Evolutionary conservation across 352 stramenopile genomes (phyloP).

Genomic region (Globisporangium echinulatum): DNA sequence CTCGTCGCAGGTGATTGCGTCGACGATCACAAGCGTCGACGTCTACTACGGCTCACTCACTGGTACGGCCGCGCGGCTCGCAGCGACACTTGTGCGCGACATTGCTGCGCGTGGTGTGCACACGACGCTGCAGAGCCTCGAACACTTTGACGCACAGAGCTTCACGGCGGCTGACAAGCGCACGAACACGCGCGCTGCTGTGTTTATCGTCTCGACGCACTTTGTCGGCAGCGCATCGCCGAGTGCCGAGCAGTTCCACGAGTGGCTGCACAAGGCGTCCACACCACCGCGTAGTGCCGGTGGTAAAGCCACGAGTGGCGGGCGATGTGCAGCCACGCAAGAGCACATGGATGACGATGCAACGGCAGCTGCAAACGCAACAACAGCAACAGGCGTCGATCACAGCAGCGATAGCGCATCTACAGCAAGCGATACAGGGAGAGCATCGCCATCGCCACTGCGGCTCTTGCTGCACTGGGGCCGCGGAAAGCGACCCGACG

Average conservation of each 20-base stretch:
- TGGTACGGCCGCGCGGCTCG: slow-evolving; percentile 91
- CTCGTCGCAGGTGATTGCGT: slow-evolving; percentile 11
- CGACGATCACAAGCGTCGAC: slow-evolving; percentile 42
- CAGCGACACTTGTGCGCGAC: slow-evolving; percentile 75
- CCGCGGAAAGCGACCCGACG: not conserved
- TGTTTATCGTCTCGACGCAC: slow-evolving; percentile 95
- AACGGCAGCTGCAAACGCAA: not conserved
- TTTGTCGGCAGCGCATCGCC: slow-evolving; percentile 93
- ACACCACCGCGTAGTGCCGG: not conserved
- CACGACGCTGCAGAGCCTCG: slow-evolving; percentile 77
- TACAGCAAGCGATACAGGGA: not conserved
- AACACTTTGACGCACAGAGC: slow-evolving; percentile 54
- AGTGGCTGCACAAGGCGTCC: slow-evolving; percentile 60
- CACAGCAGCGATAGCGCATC: not conserved
- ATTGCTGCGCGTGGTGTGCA: slow-evolving; percentile 42
- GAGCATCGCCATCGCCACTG: not conserved
- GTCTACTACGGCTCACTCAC: slow-evolving; percentile 95
- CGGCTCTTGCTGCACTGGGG: slow-evolving; percentile 7
- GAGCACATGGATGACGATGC: not conserved
- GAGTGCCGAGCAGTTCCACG: slow-evolving; percentile 85
- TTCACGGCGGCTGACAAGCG: slow-evolving; percentile 26
- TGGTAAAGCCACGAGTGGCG: not conserved
- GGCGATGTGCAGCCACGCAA: not conserved
- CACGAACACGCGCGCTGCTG: slow-evolving; percentile 23
- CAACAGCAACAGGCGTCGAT: not conserved